phyloP scores from a whole-genome alignment of 305 asterid genomes.

The Petunia hybrid region DNA sequence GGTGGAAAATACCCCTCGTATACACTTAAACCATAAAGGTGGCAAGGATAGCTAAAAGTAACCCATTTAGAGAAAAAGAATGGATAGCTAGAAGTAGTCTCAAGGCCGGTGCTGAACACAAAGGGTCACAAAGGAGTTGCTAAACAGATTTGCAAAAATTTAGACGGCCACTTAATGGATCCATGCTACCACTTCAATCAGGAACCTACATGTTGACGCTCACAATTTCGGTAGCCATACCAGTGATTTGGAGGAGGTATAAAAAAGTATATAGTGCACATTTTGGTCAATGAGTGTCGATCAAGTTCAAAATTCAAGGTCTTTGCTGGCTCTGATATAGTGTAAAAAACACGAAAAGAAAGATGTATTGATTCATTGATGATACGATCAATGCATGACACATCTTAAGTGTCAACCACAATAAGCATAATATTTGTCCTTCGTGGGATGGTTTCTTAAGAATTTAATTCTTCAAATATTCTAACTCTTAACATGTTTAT shows the following conservation, averaged over 20 bases:
- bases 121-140: background rate
- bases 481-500: background rate
- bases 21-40: background rate
- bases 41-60: background rate
- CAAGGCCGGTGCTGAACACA: background rate
- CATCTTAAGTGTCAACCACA: background rate
- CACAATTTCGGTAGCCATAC: too few relatives aligned
- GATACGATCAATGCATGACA: background rate
- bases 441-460: background rate
- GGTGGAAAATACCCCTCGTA: background rate
- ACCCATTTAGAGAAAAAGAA: background rate
- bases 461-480: conserved; percentile 13
- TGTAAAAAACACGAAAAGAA: conserved; percentile 10
- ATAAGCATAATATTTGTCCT: background rate
- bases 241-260: too few relatives aligned
- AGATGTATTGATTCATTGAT: background rate
- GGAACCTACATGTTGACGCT: too few relatives aligned
- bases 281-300: background rate
- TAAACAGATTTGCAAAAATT: background rate
- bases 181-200: too few relatives aligned
- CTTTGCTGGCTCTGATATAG: background rate
- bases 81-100: background rate
- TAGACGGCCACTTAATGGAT: too few relatives aligned
- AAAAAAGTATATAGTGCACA: too few relatives aligned
- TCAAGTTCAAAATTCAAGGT: background rate